phyloP scores from a whole-genome alignment of 2,329 filamentous ascomycete species.

The Paecilomyces dactylethromorphus region DNA sequence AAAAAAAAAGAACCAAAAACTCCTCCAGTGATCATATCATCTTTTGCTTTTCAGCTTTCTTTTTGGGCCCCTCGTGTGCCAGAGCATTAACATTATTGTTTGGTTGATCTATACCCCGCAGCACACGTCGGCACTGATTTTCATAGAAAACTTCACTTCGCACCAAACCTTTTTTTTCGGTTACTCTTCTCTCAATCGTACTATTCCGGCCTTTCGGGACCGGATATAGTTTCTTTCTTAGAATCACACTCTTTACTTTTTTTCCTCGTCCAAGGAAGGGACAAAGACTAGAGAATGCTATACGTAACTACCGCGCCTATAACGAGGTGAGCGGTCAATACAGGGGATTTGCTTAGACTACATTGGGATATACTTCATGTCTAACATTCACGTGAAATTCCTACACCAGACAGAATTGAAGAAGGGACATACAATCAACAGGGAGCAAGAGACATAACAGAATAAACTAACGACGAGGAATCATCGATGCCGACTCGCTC shows the following conservation, averaged over 20 bases:
- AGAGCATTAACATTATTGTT: neutral
- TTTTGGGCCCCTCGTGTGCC: neutral
- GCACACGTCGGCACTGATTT: constrained; percentile 16
- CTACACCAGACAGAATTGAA: neutral
- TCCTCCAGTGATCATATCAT: neutral
- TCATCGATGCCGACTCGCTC: neutral
- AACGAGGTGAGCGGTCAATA: neutral
- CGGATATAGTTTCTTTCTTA: neutral
- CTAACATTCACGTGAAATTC: neutral
- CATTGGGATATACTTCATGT: neutral
- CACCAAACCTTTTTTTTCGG: constrained; percentile 1
- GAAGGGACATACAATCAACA: neutral
- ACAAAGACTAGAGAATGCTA: neutral
- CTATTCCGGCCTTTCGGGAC: neutral
- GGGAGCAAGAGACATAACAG: neutral
- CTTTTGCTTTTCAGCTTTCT: neutral
- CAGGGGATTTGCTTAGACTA: neutral
- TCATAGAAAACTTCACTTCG: neutral
- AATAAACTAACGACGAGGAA: neutral
- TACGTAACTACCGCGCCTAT: neutral
- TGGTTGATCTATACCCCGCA: constrained; percentile 17
- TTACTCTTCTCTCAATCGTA: neutral
- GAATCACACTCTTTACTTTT: neutral
- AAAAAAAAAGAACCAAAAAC: neutral
- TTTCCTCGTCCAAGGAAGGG: neutral